These are phyloP conservation scores for Lophiotrema nucula DNA, from an alignment of 495 filamentous ascomycete species.

Conservation along the genomic window DNA sequence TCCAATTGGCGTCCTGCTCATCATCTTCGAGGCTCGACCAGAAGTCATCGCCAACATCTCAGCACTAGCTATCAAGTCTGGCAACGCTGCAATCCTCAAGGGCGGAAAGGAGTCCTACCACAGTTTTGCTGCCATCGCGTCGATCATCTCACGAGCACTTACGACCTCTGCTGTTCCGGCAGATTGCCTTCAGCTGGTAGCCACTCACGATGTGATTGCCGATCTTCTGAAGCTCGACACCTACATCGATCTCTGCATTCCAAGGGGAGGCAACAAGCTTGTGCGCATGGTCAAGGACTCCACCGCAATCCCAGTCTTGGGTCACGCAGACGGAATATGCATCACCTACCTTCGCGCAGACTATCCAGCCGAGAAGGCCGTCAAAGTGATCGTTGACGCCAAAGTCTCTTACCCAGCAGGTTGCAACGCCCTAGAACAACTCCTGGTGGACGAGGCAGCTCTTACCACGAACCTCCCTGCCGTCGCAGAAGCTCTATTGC, in stretches of 20 bases:
- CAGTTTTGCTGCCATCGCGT: conserved; percentile 86
- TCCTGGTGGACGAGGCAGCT: conserved; percentile 77
- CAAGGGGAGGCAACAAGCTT: conserved; percentile 88
- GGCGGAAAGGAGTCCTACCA: conserved; percentile 94
- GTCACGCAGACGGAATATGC: conserved; percentile 94
- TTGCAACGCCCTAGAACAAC: conserved; percentile 87
- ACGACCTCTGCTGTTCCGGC: conserved; percentile 75
- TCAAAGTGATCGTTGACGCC: conserved; percentile 80
- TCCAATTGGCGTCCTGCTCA: conserved; percentile 91
- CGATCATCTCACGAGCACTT: conserved; percentile 78
- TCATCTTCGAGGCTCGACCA: conserved; percentile 96
- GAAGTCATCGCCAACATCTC: conserved; percentile 99
- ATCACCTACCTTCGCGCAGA: conserved; percentile 81
- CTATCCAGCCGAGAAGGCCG: conserved; percentile 68
- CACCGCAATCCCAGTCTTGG: conserved; percentile 93
- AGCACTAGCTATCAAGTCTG: conserved; percentile 94
- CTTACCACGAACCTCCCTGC: conserved; percentile 65
- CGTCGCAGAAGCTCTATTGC: conserved; percentile 68
- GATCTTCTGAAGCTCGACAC: conserved; percentile 78
- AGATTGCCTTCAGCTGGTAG: conserved; percentile 85
- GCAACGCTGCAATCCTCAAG: conserved; percentile 96
- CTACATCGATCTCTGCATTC: conserved; percentile 92
- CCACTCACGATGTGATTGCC: conserved; percentile 82
- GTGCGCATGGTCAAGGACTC: conserved; percentile 85
- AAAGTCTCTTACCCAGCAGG: conserved; percentile 96